A percentile compares a stretch with the other conserved stretches of the same genome.
Conservation (phyloP, 2,329 filamentous ascomycete genomes). For the Trichothecium roseum region DNA sequence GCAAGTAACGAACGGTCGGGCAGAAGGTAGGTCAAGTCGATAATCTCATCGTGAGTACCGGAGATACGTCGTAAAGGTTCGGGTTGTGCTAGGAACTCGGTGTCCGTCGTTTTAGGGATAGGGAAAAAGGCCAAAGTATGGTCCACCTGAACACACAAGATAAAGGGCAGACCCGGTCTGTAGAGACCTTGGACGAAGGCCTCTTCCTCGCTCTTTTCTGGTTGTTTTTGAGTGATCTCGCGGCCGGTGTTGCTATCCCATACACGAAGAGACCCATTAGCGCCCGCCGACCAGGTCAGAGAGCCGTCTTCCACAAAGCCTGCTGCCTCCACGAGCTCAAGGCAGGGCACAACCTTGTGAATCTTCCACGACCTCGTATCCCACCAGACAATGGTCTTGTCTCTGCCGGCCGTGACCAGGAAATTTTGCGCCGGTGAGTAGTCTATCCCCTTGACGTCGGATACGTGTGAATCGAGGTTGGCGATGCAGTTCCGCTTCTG, state of each 20-base stretch:
- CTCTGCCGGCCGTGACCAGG: conserved; percentile 75
- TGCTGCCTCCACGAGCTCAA: conserved; percentile 76
- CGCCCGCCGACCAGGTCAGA: conserved; percentile 74
- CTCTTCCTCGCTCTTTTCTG: conserved; percentile 47
- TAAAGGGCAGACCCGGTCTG: conserved; percentile 52
- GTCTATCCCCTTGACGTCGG: conserved; percentile 79
- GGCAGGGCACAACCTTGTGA: conserved; percentile 67
- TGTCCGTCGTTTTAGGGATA: conserved; percentile 27
- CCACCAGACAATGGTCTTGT: conserved; percentile 93
- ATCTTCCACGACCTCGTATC: conserved; percentile 77
- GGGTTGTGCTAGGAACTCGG: conserved; percentile 24
- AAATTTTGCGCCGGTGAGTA: conserved; percentile 66
- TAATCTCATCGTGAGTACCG: conserved; percentile 94
- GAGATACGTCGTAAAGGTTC: conserved; percentile 69
- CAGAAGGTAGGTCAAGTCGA: conserved; percentile 82
- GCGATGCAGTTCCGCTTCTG: conserved; percentile 71
- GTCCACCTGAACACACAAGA: conserved; percentile 79
- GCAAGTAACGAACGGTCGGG: conserved; percentile 74
- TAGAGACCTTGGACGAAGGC: conserved; percentile 65
- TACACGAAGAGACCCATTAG: conserved; percentile 70
- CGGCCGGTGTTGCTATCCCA: conserved; percentile 71
- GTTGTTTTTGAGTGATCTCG: conserved; percentile 70
- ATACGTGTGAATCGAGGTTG: conserved; percentile 83
- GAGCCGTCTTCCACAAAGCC: conserved; percentile 66
- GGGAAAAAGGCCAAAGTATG: conserved; percentile 74